phyloP scores from a whole-genome alignment of 345 rosid species.

The Pistacia integerrima region DNA sequence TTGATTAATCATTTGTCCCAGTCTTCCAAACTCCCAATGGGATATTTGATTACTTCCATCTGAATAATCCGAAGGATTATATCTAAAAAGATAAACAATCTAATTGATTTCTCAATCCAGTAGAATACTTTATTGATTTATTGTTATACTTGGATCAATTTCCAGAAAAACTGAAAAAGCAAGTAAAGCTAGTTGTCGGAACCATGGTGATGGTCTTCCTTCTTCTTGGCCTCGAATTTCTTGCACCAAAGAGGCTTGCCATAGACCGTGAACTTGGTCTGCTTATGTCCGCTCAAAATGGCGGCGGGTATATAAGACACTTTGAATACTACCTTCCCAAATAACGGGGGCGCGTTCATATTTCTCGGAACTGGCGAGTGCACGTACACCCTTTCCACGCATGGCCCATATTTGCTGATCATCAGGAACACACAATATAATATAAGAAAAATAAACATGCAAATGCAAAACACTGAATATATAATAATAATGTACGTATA shows the following conservation, averaged over 20 bases:
- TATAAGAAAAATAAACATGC: no score
- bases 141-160: not conserved
- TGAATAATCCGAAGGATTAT: no score
- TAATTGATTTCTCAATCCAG: no score
- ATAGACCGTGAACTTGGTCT: slow-evolving; percentile 29
- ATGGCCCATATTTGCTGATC: slow-evolving; percentile 33
- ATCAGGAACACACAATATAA: not conserved
- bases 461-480: no score
- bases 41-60: no score
- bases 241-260: slow-evolving; percentile 46
- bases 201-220: not conserved
- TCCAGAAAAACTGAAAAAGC: not conserved
- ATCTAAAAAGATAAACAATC: no score
- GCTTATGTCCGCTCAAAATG: slow-evolving; percentile 17
- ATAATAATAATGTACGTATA: no score
- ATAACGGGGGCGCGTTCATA: slow-evolving; percentile 4
- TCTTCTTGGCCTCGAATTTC: slow-evolving; percentile 25
- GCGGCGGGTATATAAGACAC: slow-evolving; percentile 14
- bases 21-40: no score
- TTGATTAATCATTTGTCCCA: no score
- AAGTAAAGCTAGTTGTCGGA: not conserved
- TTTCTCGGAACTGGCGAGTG: slow-evolving; percentile 27
- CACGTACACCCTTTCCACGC: slow-evolving; percentile 41
- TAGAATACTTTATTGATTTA: no score
- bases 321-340: slow-evolving; percentile 40